phyloP scores from a whole-genome alignment of 805 yeast species.

The Ascoidea rubescens region DNA sequence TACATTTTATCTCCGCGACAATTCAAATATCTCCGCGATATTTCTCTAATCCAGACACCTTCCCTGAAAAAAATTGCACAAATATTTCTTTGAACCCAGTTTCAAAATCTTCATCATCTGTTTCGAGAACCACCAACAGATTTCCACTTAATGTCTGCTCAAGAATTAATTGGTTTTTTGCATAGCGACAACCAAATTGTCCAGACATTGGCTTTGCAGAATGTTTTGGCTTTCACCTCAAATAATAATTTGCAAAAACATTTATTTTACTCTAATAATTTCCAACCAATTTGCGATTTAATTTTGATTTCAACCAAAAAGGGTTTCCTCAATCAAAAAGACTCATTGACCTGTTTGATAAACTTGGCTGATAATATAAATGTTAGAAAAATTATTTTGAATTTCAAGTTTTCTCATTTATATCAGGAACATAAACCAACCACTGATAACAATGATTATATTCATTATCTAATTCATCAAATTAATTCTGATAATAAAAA shows the following conservation, averaged over 20 bases:
- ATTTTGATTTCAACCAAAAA: conserved; percentile 6
- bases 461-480: conserved; percentile 31
- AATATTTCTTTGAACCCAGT: too few species aligned
- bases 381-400: conserved; percentile 51
- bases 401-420: conserved; percentile 24
- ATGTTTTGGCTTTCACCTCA: conserved; percentile 9
- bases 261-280: conserved; percentile 6
- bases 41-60: too few species aligned
- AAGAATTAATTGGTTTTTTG: conserved; percentile 13
- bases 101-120: too few species aligned
- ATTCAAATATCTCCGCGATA: too few species aligned
- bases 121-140: too few species aligned
- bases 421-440: too few species aligned
- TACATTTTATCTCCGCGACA: too few species aligned
- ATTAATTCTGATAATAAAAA: conserved; percentile 45
- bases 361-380: conserved; percentile 64
- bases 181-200: conserved; percentile 8
- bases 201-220: conserved; percentile 9
- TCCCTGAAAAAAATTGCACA: too few species aligned
- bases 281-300: conserved; percentile 8
- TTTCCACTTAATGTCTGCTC: too few species aligned
- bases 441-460: conserved; percentile 25
- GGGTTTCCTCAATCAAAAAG: conserved; percentile 21
- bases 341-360: conserved; percentile 52
- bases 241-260: conserved; percentile 4